Conservation (phyloP, 1,139 yeast species). For the Pichia sp. region DNA sequence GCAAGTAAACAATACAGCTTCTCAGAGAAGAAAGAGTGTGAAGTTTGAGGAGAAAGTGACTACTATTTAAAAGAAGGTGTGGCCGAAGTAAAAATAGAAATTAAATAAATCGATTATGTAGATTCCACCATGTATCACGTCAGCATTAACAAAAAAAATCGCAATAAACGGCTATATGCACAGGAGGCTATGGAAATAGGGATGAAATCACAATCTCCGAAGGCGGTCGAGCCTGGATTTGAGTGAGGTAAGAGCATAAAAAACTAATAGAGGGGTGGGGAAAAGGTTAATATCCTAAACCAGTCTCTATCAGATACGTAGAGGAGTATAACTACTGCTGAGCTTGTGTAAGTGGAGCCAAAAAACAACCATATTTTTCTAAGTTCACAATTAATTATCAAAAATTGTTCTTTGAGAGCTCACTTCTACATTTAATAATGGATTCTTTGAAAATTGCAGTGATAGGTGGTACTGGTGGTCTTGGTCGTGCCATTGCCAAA, state of each 20-base stretch:
- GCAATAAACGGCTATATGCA: not conserved
- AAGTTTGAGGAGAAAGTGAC: slow-evolving; percentile 22
- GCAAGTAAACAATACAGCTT: slow-evolving; percentile 18
- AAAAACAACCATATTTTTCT: too few relatives aligned
- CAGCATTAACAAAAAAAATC: not conserved
- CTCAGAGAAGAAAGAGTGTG: slow-evolving; percentile 29
- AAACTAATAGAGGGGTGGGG: not conserved
- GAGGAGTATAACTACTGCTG: too few relatives aligned
- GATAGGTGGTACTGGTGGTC: slow-evolving; percentile 40
- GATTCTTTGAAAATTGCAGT: slow-evolving; percentile 26
- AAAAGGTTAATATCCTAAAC: not conserved
- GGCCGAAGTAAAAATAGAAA: too few relatives aligned
- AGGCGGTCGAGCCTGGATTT: not conserved
- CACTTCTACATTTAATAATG: not conserved
- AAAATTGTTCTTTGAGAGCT: too few relatives aligned
- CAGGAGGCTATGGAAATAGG: not conserved
- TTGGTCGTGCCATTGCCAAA: slow-evolving; percentile 34
- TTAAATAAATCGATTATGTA: not conserved
- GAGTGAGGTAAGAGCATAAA: not conserved
- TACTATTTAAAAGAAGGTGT: not conserved
- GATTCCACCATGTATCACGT: not conserved
- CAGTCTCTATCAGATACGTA: too few relatives aligned
- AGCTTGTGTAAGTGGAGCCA: too few relatives aligned
- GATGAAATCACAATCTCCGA: not conserved
- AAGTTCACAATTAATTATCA: too few relatives aligned